Base-by-base conservation (phyloP, 129 eudicot species). In the Centrapalus pauciflorus region DNA sequence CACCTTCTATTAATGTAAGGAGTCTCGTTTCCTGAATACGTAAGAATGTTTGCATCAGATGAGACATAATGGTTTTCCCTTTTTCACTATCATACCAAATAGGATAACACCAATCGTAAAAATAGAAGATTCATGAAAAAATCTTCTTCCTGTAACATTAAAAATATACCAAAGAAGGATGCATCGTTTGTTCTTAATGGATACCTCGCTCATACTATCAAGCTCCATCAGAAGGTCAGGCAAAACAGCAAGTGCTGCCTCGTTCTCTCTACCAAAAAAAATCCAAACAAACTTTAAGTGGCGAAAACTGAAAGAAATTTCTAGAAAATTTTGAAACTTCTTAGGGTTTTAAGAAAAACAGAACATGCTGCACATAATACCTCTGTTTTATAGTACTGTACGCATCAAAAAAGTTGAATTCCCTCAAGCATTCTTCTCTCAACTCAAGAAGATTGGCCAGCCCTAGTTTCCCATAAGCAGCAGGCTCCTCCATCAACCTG, bases 361-460 rank as follows among this genome's bases (percentile, higher is more conserved):
- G 24, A 35, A 69, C 32, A n/a, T 37, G 49, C 25, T 66, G 46
- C 3, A 56, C 6, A 29, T 17, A 19, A 30, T 70, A 88, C 98
- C 98, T 93, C 74, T 93, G 96, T 70, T 93, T 93, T 72, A 93
- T 93, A 83, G 95, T 84, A 55, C 98, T 82, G 70, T 93, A 93
- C 49, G 85, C 91, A 80, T 93, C 98, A 67, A 79, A 77, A 76
- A 93, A 93, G 65, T 93, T 86, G 56, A 93, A 93, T 75, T 93
- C 98, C 69, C 98, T 82, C 83, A 93, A 86, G 75, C 98, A 93
- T 72, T 93, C 95, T 76, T 93, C 98, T 81, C 98, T 88, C 48
- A 88, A 59, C 73, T 93, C 98, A 75, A 93, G 77, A 72, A 93
- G 98, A 81, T 93, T 85, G 62, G 98, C 98, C 38, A 88, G 82